Evolutionary conservation across 257 asterid species (phyloP).

Genomic region (Parsonsia alboflavescens): DNA sequence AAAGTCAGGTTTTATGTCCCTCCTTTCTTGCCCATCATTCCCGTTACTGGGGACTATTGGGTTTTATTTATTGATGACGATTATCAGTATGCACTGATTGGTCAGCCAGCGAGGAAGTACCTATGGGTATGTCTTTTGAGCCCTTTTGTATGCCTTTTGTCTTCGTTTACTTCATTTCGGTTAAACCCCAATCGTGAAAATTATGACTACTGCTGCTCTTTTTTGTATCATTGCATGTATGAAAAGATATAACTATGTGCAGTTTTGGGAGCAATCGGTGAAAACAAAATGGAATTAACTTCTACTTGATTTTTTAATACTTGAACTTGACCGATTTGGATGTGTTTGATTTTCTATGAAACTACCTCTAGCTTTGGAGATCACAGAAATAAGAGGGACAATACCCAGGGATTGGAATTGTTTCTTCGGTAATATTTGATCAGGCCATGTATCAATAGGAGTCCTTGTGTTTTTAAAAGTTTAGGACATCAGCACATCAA

Average conservation of each 20-base stretch:
- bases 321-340: background rate
- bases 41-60: slow-evolving; percentile 37
- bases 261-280: background rate
- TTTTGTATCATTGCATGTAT: background rate
- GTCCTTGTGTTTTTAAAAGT: too few species aligned
- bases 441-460: too few species aligned
- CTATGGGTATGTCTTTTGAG: slow-evolving; percentile 59
- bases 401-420: background rate
- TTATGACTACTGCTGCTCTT: background rate
- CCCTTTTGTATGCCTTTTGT: background rate
- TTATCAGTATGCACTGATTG: slow-evolving; percentile 45
- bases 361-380: background rate
- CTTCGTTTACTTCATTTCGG: background rate
- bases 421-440: background rate
- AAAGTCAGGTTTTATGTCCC: slow-evolving; percentile 38
- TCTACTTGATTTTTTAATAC: background rate
- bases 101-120: slow-evolving; percentile 59
- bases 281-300: background rate
- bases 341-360: background rate
- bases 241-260: background rate
- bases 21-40: slow-evolving; percentile 38
- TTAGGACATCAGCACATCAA: too few species aligned
- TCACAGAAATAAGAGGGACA: background rate
- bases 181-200: background rate
- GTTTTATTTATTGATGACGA: slow-evolving; percentile 27